Conservation (phyloP, 2,329 filamentous ascomycete genomes). For the Didymella sp. region DNA sequence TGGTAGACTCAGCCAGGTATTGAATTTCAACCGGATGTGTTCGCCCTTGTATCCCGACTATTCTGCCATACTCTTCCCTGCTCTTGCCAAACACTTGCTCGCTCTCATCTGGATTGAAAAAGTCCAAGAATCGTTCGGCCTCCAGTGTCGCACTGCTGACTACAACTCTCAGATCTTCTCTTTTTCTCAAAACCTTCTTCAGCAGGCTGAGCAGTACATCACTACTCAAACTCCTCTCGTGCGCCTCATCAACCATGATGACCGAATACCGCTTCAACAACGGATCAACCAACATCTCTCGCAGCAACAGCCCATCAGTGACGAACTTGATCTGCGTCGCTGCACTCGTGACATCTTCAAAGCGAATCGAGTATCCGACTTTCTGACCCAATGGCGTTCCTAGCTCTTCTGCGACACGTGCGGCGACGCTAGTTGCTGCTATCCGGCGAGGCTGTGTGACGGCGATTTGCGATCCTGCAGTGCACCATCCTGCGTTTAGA, state of each 20-base stretch:
- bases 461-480: constrained; percentile 80
- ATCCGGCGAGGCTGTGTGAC: constrained; percentile 93
- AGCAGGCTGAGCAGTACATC: constrained; percentile 88
- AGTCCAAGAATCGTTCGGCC: constrained; percentile 81
- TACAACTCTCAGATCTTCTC: constrained; percentile 83
- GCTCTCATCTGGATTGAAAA: constrained; percentile 67
- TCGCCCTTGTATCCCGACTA: constrained; percentile 85
- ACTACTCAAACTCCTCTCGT: constrained; percentile 90
- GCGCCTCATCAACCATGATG: constrained; percentile 97
- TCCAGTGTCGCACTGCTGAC: constrained; percentile 94
- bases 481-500: constrained; percentile 86
- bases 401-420: constrained; percentile 88
- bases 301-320: constrained; percentile 88
- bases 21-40: constrained; percentile 89
- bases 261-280: constrained; percentile 89
- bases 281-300: constrained; percentile 93
- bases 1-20: constrained; percentile 77
- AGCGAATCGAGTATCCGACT: constrained; percentile 83
- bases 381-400: constrained; percentile 86
- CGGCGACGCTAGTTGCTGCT: constrained; percentile 87
- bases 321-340: constrained; percentile 91
- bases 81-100: constrained; percentile 48
- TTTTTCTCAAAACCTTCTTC: constrained; percentile 84
- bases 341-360: constrained; percentile 89
- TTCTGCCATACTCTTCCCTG: constrained; percentile 61